These are phyloP conservation scores for Pistacia vera DNA, from an alignment of 345 rosid species.

Conservation along the genomic window DNA sequence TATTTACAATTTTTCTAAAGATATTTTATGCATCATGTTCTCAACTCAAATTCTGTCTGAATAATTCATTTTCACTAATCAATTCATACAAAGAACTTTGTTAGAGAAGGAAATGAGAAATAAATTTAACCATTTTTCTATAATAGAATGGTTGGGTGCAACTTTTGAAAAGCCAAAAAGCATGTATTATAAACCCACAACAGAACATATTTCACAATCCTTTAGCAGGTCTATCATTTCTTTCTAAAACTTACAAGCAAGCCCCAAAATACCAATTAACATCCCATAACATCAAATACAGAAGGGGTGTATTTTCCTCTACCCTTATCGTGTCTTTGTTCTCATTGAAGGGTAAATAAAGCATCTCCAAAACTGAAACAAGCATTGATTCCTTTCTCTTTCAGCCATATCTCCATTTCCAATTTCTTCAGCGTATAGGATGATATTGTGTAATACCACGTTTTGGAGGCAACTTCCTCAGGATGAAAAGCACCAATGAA, in stretches of 20 bases:
- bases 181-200: constrained; percentile 3
- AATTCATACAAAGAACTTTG: not conserved
- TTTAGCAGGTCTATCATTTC: not conserved
- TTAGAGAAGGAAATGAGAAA: not conserved
- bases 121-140: not conserved
- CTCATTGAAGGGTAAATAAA: constrained; percentile 2
- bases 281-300: constrained; percentile 4
- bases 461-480: constrained; percentile 94
- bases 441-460: constrained; percentile 83
- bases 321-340: not conserved
- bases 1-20: not conserved
- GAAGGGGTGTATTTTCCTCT: not conserved
- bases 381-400: constrained; percentile 3
- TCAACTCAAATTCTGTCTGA: not conserved
- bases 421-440: constrained; percentile 61
- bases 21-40: not conserved
- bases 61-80: not conserved
- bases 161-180: not conserved
- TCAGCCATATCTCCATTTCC: not conserved
- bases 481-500: constrained; percentile 76
- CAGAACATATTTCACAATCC: constrained; percentile 5
- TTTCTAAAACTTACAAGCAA: not conserved
- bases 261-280: not conserved
- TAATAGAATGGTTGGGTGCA: not conserved
- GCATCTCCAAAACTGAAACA: constrained; percentile 11